Percentiles rank a stretch among this genome's conserved stretches.
These are phyloP conservation scores for Kokia cookei DNA, from an alignment of 441 rosid genomes.

Conservation along the genomic window DNA sequence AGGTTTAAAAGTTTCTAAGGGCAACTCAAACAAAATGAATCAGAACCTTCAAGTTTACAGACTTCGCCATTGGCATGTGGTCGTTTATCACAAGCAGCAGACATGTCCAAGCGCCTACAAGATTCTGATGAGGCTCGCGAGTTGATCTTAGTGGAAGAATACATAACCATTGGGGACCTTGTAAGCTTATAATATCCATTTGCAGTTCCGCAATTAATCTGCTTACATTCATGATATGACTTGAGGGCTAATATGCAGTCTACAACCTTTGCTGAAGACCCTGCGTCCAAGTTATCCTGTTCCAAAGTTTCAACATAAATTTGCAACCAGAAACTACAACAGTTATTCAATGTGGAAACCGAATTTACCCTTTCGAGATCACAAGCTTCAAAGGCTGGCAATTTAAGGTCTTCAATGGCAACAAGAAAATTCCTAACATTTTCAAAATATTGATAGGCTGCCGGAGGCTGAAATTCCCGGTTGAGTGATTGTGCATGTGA, in stretches of 20 bases:
- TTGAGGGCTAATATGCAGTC: conserved; percentile 85
- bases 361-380: conserved; percentile 81
- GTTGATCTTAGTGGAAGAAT: conserved; percentile 34
- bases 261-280: conserved; percentile 71
- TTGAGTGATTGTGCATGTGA: conserved; percentile 34
- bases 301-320: neutral
- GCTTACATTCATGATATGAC: conserved; percentile 62
- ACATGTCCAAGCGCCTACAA: conserved; percentile 56
- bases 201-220: conserved; percentile 41
- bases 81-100: conserved; percentile 30
- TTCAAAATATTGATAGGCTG: conserved; percentile 90
- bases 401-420: conserved; percentile 70
- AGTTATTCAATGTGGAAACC: neutral
- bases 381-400: conserved; percentile 92
- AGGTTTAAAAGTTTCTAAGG: no score
- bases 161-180: conserved; percentile 57
- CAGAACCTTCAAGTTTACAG: conserved; percentile 47
- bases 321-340: neutral
- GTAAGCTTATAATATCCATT: conserved; percentile 52
- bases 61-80: conserved; percentile 25
- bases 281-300: conserved; percentile 74
- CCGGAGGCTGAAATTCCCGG: conserved; percentile 62
- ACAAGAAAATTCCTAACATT: conserved; percentile 82
- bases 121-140: conserved; percentile 36
- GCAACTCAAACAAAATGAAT: neutral